These are phyloP conservation scores for Metschnikowia bowlesiae DNA, from an alignment of 805 yeast genomes.

Conservation along the genomic window DNA sequence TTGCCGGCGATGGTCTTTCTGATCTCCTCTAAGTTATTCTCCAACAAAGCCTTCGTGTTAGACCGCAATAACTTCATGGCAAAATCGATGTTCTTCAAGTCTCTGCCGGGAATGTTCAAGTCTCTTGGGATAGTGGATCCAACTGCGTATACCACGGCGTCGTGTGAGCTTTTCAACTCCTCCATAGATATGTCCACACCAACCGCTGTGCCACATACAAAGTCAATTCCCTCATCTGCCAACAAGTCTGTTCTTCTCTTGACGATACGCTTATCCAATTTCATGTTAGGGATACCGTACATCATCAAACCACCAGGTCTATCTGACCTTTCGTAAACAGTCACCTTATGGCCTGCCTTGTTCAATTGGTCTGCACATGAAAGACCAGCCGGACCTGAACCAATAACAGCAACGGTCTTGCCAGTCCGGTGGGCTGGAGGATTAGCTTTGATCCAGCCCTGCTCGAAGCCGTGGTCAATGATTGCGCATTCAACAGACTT, in stretches of 20 bases:
- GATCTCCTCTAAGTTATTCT: conserved; percentile 73
- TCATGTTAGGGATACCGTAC: conserved; percentile 99
- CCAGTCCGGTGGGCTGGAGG: conserved; percentile 83
- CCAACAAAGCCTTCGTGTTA: conserved; percentile 87
- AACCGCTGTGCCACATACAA: conserved; percentile 70
- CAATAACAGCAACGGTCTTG: conserved; percentile 77
- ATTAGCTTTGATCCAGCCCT: conserved; percentile 90
- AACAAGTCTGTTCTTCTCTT: conserved; percentile 89
- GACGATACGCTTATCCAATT: conserved; percentile 87
- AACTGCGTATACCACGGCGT: conserved; percentile 86
- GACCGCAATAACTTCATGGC: conserved; percentile 89
- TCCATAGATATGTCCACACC: conserved; percentile 79
- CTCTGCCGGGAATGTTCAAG: conserved; percentile 90
- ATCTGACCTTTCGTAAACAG: conserved; percentile 90
- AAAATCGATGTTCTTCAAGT: conserved; percentile 79
- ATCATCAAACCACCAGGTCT: conserved; percentile 95
- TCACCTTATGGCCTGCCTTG: conserved; percentile 90
- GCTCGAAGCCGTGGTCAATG: conserved; percentile 92
- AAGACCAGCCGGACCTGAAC: conserved; percentile 97
- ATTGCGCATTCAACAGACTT: conserved; percentile 94
- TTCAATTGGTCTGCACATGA: conserved; percentile 97
- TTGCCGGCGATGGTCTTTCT: conserved; percentile 72
- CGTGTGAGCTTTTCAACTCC: conserved; percentile 58
- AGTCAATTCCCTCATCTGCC: conserved; percentile 84
- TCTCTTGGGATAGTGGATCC: conserved; percentile 98